phyloP scores from a whole-genome alignment of 257 asterid genomes.

The Leptodermis oblonga region DNA sequence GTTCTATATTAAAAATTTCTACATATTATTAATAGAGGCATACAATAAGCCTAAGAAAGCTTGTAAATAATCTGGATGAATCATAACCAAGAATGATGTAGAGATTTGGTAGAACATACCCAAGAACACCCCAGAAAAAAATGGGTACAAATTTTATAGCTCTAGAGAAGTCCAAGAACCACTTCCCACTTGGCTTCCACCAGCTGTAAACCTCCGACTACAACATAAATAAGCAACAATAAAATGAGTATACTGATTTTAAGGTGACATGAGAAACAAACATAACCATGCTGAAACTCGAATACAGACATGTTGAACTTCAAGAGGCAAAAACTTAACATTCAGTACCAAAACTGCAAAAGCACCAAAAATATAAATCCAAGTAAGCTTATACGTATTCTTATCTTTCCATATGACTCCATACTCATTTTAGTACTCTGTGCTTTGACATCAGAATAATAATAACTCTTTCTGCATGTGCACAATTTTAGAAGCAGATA shows the following conservation, averaged over 20 bases:
- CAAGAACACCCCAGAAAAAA: constrained; percentile 83
- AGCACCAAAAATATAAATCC: background rate
- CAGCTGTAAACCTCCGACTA: constrained; percentile 77
- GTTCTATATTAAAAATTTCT: background rate
- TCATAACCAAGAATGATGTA: constrained; percentile 1
- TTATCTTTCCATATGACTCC: background rate
- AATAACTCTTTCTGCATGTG: background rate
- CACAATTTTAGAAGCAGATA: background rate
- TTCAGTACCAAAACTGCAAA: background rate
- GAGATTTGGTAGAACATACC: constrained; percentile 44
- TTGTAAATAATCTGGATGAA: background rate
- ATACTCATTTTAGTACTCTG: background rate
- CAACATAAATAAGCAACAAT: constrained; percentile 27
- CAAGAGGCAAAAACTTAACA: background rate
- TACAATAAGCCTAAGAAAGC: background rate
- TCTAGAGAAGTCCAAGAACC: constrained; percentile 62
- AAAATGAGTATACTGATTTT: constrained; percentile 10
- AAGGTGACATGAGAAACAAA: background rate
- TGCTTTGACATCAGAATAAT: background rate
- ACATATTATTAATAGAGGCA: background rate
- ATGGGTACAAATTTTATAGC: constrained; percentile 79
- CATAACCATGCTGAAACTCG: background rate
- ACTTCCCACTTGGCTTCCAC: constrained; percentile 88
- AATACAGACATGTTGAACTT: background rate
- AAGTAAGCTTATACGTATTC: background rate